These are phyloP conservation scores for Chenopodium quinoa DNA, from an alignment of 148 eudicot genomes.

Conservation along the genomic window DNA sequence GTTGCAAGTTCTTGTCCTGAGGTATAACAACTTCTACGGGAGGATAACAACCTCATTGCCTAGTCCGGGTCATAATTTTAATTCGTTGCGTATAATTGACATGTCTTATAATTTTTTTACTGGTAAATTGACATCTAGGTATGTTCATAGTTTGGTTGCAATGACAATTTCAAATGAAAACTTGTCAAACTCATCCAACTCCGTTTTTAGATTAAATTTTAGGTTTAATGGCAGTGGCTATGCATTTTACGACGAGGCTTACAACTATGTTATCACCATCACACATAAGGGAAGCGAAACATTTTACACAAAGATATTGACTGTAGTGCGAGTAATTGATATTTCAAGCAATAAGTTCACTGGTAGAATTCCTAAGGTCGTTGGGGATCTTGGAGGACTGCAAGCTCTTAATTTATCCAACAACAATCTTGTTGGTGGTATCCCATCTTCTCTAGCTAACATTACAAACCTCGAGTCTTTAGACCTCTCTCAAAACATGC, in stretches of 20 bases:
- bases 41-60: too few species aligned
- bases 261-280: constrained; percentile 24
- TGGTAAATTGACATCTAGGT: too few species aligned
- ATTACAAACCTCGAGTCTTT: background rate
- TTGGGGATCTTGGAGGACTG: background rate
- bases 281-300: constrained; percentile 31
- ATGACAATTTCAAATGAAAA: too few species aligned
- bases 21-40: too few species aligned
- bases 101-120: too few species aligned
- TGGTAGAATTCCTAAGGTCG: background rate
- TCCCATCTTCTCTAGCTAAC: background rate
- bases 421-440: background rate
- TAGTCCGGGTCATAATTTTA: too few species aligned
- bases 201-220: too few species aligned
- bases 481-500: background rate
- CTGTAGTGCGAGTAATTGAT: constrained; percentile 29
- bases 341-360: constrained; percentile 15
- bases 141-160: too few species aligned
- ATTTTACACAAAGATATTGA: background rate
- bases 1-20: constrained; percentile 16
- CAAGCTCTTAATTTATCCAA: background rate
- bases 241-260: background rate
- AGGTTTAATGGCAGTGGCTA: too few species aligned
- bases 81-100: too few species aligned
- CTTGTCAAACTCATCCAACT: too few species aligned